Base-by-base conservation (phyloP, 1,284 basidiomycete species). In the Marasmius fiardii region DNA sequence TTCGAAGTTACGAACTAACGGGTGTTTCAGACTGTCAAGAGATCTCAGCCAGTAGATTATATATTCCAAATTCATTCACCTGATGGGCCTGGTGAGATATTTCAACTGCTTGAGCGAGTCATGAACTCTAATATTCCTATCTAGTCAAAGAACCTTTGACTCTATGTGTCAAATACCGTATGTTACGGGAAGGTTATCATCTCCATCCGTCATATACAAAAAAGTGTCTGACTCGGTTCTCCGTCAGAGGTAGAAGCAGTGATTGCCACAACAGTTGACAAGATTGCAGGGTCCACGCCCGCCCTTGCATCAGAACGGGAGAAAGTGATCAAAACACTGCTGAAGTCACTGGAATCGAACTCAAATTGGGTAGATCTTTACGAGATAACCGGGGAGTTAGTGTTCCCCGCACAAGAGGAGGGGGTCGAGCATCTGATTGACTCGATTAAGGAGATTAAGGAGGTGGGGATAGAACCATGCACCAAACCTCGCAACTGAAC, bases 351-450 rank as follows among this genome's bases (percentile, higher is more conserved):
- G 47, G 85, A 88, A 61, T 71, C 67, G 47, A 79, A 88, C 61
- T 71, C 81, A 0, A 71, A 70, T 2, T 92, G 90, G 89, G 79
- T 88, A 12, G 79, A 84, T 37, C 61, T 81, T 54, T 92, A 90
- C 62, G 76, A 77, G 1, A 73, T 83, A 48, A 88, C 88, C 0
- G 88, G 87, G 11, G 81, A 88, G 63, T 75, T 92, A 18, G 58
- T 76, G 23, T 76, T 90, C 47, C 85, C 88, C 1, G 66, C 65
- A 16, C 64, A 71, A 4, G 57, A 67, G 23, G 64, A 72, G 33
- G 67, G 71, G 34, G 71, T 73, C 5, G 69, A 62, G 8, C 74
- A 74, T 26, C 58, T 77, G 23, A 63, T 65, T 52, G 68, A 74
- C 37, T 65, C 74, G 12, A 62, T 84, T 35, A 41, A 65, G 10